Percentiles rank a stretch among this genome's conserved stretches.
phyloP scores from a whole-genome alignment of 2,329 filamentous ascomycete species.

The Aureobasidium sp. region DNA sequence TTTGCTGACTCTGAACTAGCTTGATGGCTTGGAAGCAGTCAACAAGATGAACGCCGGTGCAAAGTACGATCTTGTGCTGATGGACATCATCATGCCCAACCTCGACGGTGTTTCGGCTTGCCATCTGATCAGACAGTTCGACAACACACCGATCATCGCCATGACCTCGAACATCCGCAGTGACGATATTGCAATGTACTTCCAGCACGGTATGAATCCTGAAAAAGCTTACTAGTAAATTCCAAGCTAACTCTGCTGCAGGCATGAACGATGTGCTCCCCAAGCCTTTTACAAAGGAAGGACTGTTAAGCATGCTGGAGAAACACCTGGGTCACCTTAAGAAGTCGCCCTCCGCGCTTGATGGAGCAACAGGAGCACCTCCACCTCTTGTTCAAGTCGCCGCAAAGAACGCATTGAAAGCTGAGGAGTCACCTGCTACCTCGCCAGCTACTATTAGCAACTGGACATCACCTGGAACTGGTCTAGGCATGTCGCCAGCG shows the following conservation, averaged over 20 bases:
- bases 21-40: conserved; percentile 85
- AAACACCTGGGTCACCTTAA: conserved; percentile 82
- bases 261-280: conserved; percentile 97
- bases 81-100: conserved; percentile 85
- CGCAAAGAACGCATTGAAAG: conserved; percentile 51
- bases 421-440: conserved; percentile 56
- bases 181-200: conserved; percentile 95
- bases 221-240: too few relatives aligned
- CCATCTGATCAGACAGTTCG: conserved; percentile 83
- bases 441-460: conserved; percentile 54
- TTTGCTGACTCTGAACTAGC: conserved; percentile 42
- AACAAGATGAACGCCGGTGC: conserved; percentile 66
- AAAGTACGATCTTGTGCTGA: conserved; percentile 55
- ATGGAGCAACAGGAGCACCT: conserved; percentile 41
- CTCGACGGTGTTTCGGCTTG: conserved; percentile 92
- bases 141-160: conserved; percentile 82
- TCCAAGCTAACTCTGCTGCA: conserved; percentile 46
- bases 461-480: conserved; percentile 57
- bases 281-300: conserved; percentile 88
- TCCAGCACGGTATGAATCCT: conserved; percentile 71
- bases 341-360: conserved; percentile 39
- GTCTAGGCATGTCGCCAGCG: conserved; percentile 52
- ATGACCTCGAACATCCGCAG: conserved; percentile 99
- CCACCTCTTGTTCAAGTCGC: conserved; percentile 46
- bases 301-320: conserved; percentile 72